Conservation (phyloP, 2,329 filamentous ascomycete genomes). For the Fusarium lyarnte region DNA sequence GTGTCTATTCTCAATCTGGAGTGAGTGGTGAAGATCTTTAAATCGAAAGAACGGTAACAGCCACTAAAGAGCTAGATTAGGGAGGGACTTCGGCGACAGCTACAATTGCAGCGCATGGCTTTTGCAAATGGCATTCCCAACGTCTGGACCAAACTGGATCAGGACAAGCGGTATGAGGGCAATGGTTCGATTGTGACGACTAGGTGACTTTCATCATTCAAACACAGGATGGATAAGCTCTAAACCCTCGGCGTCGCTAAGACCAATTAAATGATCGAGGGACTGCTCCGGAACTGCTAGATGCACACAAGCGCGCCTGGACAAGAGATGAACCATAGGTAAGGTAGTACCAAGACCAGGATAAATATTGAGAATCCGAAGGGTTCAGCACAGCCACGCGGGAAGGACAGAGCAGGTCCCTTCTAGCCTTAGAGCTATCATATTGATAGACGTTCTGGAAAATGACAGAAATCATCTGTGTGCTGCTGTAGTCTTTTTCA, state of each 20-base stretch:
- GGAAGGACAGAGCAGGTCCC: slow-evolving; percentile 11
- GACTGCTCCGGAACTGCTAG: slow-evolving; percentile 5
- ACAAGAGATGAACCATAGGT: not conserved
- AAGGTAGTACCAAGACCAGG: slow-evolving; percentile 16
- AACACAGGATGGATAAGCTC: slow-evolving; percentile 13
- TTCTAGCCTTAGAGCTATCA: slow-evolving; percentile 21
- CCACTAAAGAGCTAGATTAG: slow-evolving; percentile 7
- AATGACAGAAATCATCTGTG: slow-evolving; percentile 2
- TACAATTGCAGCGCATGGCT: slow-evolving; percentile 32
- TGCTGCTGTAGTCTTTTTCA: not conserved
- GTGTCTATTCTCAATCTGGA: slow-evolving; percentile 29
- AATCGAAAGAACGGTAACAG: slow-evolving; percentile 17
- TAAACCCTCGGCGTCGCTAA: slow-evolving; percentile 2
- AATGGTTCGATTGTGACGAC: slow-evolving; percentile 42
- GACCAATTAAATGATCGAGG: slow-evolving; percentile 18
- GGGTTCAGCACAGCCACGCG: slow-evolving; percentile 34
- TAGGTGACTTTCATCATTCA: slow-evolving; percentile 13
- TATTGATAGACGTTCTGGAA: not conserved
- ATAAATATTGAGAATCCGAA: slow-evolving; percentile 10
- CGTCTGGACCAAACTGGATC: slow-evolving; percentile 32
- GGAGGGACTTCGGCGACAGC: slow-evolving; percentile 34
- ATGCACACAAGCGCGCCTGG: not conserved
- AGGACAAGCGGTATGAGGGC: slow-evolving; percentile 29
- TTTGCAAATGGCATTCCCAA: slow-evolving; percentile 35
- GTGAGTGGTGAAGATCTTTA: slow-evolving; percentile 30